Evolutionary conservation across 2,329 filamentous ascomycete genomes (phyloP), one percentile per base, ranked within the genome.

Genomic region (Bipolaris bicolor): DNA sequence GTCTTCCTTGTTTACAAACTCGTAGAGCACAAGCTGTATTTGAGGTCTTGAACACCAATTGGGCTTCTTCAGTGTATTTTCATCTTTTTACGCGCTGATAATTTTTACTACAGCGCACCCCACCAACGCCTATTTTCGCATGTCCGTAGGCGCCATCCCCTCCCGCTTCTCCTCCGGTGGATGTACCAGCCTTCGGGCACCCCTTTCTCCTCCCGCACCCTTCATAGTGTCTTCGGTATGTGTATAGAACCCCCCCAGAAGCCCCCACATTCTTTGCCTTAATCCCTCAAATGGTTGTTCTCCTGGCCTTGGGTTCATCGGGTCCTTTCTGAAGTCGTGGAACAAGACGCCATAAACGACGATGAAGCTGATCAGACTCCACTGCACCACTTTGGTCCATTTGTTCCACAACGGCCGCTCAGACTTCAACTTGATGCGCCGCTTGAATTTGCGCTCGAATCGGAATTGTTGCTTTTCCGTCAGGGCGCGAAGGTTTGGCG

Each of bases 381-480:
- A 84, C 76, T 92, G 90, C 48, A 83, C 82, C 61, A 92, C 78
- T 75, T 86, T 86, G 54, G 88, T 80, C 58, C 78, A 81, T 74
- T 88, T 90, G 40, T 84, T 82, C 87, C 88, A 91, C 46, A 77
- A 75, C 7, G 89, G 88, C 20, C 87, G 79, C 39, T 83, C 81
- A 70, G 83, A 84, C 66, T 86, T 85, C 64, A 90, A 76, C 56
- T 83, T 82, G 24, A 89, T 77, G 52, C 90, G 83, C 50, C 90
- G 83, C 77, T 91, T 90, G 78, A 89, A 93, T 71, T 89, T 88
- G 74, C 90, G 87, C 80, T 94, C 90, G 66, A 92, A 88, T 41
- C 87, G 84, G 72, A 93, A 89, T 76, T 93, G 88, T 70, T 92
- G 86, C 75, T 90, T 89, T 45, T 82, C 79, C 36, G 86, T 86